A percentile compares a stretch with the other conserved stretches of the same genome.
Conservation (phyloP, 2,329 filamentous ascomycete species). For the Sporothrix euskadiensis region DNA sequence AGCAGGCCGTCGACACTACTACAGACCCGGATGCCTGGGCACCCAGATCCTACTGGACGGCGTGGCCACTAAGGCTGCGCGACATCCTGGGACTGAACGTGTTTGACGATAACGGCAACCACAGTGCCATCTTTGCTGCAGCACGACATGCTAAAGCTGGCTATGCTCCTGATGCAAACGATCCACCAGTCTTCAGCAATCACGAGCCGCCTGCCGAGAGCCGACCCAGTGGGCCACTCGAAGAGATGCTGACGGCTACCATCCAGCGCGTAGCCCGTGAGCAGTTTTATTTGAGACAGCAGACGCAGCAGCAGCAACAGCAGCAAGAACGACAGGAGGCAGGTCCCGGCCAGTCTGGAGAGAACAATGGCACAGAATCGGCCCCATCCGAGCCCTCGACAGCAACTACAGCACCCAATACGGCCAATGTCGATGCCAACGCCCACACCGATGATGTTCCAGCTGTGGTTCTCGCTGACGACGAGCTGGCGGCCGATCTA, state of each 20-base stretch:
- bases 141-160: background rate
- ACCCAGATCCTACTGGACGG: constrained; percentile 69
- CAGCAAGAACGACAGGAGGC: background rate
- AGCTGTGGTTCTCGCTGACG: constrained; percentile 65
- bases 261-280: constrained; percentile 69
- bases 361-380: background rate
- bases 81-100: background rate
- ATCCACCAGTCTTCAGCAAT: constrained; percentile 43
- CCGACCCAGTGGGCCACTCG: constrained; percentile 46
- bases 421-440: background rate
- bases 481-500: constrained; percentile 64
- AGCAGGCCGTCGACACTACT: constrained; percentile 43
- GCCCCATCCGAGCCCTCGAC: background rate
- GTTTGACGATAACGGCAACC: constrained; percentile 44
- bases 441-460: background rate
- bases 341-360: background rate
- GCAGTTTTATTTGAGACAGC: constrained; percentile 47
- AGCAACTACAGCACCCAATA: background rate
- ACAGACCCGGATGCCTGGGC: constrained; percentile 46
- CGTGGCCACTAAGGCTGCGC: constrained; percentile 68
- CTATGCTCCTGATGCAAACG: background rate
- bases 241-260: constrained; percentile 68
- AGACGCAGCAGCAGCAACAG: background rate
- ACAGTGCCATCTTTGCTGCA: constrained; percentile 47
- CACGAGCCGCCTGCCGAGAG: constrained; percentile 36